Base-by-base conservation (phyloP, 495 filamentous ascomycete genomes). In the Lasiosphaeris hirsuta region DNA sequence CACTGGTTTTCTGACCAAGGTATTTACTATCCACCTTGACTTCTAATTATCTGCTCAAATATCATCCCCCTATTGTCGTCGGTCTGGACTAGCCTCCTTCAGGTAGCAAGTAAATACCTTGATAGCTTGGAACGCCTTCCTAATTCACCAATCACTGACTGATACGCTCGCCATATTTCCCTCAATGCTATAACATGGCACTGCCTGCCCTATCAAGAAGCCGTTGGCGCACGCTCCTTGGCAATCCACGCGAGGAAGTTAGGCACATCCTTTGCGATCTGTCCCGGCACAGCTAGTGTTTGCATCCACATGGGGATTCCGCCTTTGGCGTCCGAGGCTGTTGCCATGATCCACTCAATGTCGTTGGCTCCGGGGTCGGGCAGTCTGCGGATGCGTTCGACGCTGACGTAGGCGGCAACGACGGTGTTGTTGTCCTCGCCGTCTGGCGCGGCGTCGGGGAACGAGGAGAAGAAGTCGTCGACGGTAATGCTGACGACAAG, bases 221-320 rank as follows among this genome's bases (percentile, higher is more conserved):
- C 23, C 23, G 23, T 30, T 30, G 23, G 5, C 23, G 23, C 23
- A 30, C 75, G 67, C 72, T 79, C 65, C 54, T 60, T 71, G 45
- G 67, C 71, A 41, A 78, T 78, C 87, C 87, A 90, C 10, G 64
- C 67, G 49, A 90, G 63, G 64, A 90, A 90, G 54, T 86, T 69
- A 5, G 83, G 81, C 17, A 91, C 88, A 74, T 91, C 89, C 60
- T 86, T 86, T 33, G 84, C 82, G 53, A 92, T 81, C 39, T 82
- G 80, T 10, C 76, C 78, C 1, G 86, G 83, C 30, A 90, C 79
- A 11, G 81, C 85, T 48, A 81, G 66, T 59, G 86, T 81, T 76
- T 90, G 86, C 61, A 89, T 69, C 80, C 80, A 87, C 65, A 78
- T 70, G 7, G 88, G 88, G 51, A 92, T 75, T 23, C 76, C 74